A percentile compares a stretch with the other conserved stretches of the same genome.
Conservation (phyloP, 2,329 filamentous ascomycete genomes). For the Simplicillium sp. region DNA sequence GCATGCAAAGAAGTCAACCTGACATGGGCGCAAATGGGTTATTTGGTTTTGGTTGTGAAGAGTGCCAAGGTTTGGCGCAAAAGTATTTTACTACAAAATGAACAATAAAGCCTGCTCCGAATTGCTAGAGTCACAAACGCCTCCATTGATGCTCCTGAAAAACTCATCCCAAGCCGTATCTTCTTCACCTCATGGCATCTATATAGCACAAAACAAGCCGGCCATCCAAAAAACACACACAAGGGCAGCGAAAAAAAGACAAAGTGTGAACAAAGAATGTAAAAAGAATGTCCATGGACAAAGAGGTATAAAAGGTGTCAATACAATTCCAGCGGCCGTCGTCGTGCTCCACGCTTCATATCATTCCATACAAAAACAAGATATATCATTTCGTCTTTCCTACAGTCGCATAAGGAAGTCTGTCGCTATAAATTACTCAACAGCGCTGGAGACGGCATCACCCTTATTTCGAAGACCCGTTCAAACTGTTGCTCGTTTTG, state of each 20-base stretch:
- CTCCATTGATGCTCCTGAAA: constrained; percentile 6
- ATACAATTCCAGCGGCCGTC: not conserved
- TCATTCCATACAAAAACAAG: too few species aligned
- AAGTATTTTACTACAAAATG: not conserved
- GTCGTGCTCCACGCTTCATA: too few species aligned
- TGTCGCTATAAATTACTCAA: too few species aligned
- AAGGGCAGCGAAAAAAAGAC: constrained; percentile 1
- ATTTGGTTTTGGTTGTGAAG: too few species aligned
- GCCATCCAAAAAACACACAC: not conserved
- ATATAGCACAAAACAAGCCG: constrained; percentile 10
- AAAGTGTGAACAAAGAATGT: not conserved
- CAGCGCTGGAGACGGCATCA: not conserved
- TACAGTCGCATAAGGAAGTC: too few species aligned
- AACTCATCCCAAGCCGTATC: constrained; percentile 12
- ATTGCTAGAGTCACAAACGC: constrained; percentile 1
- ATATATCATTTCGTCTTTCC: too few species aligned
- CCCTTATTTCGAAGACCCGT: constrained; percentile 12
- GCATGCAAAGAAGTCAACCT: too few species aligned
- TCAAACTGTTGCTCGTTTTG: constrained; percentile 16
- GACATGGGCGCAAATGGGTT: too few species aligned
- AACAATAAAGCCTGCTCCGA: not conserved
- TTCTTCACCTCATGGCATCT: constrained; percentile 9
- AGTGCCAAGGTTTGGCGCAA: not conserved
- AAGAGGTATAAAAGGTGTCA: not conserved
- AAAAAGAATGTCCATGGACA: constrained; percentile 1